A percentile compares a stretch with the other conserved stretches of the same genome.
Conservation (phyloP, 176 grass and related monocot genomes). For the Saccharum spontaneum region DNA sequence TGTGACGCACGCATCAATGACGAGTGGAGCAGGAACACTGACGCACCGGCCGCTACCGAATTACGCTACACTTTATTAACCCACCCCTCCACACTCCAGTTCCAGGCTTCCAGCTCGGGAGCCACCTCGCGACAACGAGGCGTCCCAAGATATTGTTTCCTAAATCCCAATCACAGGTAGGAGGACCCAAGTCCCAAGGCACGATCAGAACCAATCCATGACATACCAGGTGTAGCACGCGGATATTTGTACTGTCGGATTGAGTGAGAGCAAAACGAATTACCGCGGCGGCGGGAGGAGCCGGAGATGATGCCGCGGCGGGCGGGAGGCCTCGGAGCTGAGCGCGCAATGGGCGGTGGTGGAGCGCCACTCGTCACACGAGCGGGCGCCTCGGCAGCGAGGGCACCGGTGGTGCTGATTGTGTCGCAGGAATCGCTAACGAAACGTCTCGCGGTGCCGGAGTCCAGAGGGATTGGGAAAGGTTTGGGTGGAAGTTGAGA, state of each 20-base stretch:
- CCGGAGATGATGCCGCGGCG: not conserved
- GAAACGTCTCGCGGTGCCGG: not conserved
- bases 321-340: not conserved
- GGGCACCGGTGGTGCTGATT: conserved; percentile 11
- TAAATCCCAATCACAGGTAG: not conserved
- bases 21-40: not conserved
- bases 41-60: not conserved
- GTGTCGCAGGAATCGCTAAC: not conserved
- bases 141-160: not conserved
- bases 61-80: not conserved
- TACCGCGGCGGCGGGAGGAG: conserved; percentile 23
- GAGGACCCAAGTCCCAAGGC: not conserved
- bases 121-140: not conserved
- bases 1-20: not conserved
- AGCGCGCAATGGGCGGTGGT: not conserved
- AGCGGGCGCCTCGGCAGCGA: not conserved
- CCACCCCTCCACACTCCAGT: not conserved
- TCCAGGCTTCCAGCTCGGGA: not conserved
- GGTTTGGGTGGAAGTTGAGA: not conserved
- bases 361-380: not conserved
- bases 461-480: conserved; percentile 17
- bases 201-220: not conserved
- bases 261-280: not conserved
- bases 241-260: not conserved
- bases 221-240: not conserved